phyloP scores from a whole-genome alignment of 2,329 filamentous ascomycete species.

The Neocucurbitaria cava region DNA sequence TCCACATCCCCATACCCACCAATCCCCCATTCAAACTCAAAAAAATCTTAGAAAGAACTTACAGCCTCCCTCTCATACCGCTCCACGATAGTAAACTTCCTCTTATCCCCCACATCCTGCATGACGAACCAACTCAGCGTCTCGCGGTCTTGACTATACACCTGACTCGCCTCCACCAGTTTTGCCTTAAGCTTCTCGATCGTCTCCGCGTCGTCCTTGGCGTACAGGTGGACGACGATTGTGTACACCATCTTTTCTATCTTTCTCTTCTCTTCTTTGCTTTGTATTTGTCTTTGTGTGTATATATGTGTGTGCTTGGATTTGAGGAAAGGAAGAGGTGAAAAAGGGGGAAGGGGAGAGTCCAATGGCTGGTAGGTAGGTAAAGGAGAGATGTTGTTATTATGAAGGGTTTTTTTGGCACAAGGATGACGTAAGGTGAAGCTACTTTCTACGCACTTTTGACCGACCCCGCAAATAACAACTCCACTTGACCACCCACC shows the following conservation, averaged over 20 bases:
- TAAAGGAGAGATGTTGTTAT: no score
- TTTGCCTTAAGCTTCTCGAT: constrained; percentile 74
- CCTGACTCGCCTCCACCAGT: constrained; percentile 74
- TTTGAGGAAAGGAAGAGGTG: no score
- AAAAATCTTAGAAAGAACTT: constrained; percentile 29
- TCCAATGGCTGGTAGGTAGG: no score
- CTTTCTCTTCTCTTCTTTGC: no score
- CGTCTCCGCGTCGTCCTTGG: constrained; percentile 68
- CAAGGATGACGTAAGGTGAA: background rate
- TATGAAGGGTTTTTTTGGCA: no score
- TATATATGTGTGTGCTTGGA: no score
- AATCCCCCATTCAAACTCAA: no score
- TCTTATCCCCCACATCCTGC: constrained; percentile 72
- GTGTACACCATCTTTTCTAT: constrained; percentile 66
- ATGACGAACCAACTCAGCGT: constrained; percentile 74
- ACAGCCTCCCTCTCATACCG: constrained; percentile 72
- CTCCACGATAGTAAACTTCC: constrained; percentile 78
- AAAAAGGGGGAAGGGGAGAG: no score
- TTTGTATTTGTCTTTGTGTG: no score
- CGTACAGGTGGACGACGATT: constrained; percentile 72
- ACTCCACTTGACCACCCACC: background rate
- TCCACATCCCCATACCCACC: constrained; percentile 2
- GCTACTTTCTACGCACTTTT: no score
- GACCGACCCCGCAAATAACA: no score
- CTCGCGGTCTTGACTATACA: constrained; percentile 76